Percentiles rank a stretch among this genome's conserved stretches.
Conservation (phyloP, 805 yeast genomes). For the Saturnispora serradocipensis region DNA sequence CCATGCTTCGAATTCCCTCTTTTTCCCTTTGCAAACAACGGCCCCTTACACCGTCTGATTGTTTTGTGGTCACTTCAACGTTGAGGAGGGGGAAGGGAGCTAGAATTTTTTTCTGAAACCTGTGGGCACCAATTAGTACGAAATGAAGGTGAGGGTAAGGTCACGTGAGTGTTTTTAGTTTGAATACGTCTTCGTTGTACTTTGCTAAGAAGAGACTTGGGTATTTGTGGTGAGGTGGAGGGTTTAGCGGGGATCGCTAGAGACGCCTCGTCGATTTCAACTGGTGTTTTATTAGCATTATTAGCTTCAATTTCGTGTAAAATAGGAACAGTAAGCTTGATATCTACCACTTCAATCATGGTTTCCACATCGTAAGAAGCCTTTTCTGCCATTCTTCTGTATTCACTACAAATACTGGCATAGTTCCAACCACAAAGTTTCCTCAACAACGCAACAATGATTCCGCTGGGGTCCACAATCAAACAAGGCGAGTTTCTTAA, state of each 20-base stretch:
- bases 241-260: neutral
- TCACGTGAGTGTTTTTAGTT: neutral
- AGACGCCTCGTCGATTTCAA: neutral
- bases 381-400: slow-evolving; percentile 62
- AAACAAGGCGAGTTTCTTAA: slow-evolving; percentile 56
- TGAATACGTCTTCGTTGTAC: neutral
- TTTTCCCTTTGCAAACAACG: neutral
- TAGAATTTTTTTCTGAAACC: neutral
- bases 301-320: slow-evolving; percentile 41
- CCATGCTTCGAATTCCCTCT: neutral
- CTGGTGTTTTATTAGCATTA: slow-evolving; percentile 23
- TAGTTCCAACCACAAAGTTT: slow-evolving; percentile 85
- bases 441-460: slow-evolving; percentile 73
- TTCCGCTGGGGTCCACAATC: slow-evolving; percentile 70
- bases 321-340: neutral
- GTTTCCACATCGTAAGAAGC: slow-evolving; percentile 75
- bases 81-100: neutral
- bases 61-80: neutral
- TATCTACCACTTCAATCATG: slow-evolving; percentile 51
- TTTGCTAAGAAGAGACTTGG: slow-evolving; percentile 26
- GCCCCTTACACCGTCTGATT: neutral
- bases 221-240: slow-evolving; percentile 52
- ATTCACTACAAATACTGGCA: slow-evolving; percentile 77
- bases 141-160: slow-evolving; percentile 1
- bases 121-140: neutral